Evolutionary conservation across 345 rosid species (phyloP), one percentile per base, ranked within the genome.

Genomic region (Salix suchowensis): DNA sequence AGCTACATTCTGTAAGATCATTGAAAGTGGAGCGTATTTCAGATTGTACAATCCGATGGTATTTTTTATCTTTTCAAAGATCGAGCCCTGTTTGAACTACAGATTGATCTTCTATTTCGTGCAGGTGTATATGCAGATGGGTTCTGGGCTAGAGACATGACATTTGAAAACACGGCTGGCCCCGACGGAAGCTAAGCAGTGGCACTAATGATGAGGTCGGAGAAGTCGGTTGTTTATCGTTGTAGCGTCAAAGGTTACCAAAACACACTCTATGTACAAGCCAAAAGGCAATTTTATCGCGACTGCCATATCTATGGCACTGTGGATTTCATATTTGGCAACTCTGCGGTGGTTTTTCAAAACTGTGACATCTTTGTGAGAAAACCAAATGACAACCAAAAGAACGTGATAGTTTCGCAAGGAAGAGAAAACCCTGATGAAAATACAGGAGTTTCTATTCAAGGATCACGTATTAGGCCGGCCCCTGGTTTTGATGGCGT

Each of bases 121-220:
- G 79, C 80, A 90, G 94, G 92, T 1, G 91, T 90, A 14, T 85
- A 85, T 0, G 92, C 92, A 0, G 93, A 91, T 80, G 92, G 93
- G 4, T 92, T 94, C 80, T 92, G 97, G 94, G 94, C 97, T 7
- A 77, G 92, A 61, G 92, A 92, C 75, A 85, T 94, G 68, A 87
- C 93, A 13, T 91, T 92, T 32, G 88, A 89, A 89, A 94, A 92
- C 85, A 89, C 87, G 0, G 97, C 93, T 0, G 94, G 96, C 23
- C 98, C 94, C 8, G 76, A 75, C 0, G 92, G 89, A 64, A 84
- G 81, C 78, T 94, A 92, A 68, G 94, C 96, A 0, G 93, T 91
- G 65, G 98, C 93, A 24, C 70, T 88, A 19, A 58, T 84, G 60
- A 93, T 84, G 34, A 84, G 76, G 74, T 88, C 96, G 0, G 96